Evolutionary conservation across 2,329 filamentous ascomycete genomes (phyloP).

Genomic region (Plectosphaerella sp.): DNA sequence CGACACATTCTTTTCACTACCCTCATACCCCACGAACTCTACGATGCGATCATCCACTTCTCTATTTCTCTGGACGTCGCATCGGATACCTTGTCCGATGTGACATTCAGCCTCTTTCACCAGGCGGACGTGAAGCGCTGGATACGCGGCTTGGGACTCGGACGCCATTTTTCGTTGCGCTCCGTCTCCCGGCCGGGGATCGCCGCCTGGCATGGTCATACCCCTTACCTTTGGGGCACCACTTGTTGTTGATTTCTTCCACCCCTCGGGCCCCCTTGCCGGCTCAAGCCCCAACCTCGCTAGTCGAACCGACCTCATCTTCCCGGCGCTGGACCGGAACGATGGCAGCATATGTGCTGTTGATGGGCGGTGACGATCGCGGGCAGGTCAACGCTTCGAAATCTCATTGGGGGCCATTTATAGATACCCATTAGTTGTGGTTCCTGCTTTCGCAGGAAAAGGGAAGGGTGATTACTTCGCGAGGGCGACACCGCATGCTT

Average conservation of each 20-base stretch:
- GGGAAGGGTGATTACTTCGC: too few relatives aligned
- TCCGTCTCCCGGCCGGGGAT: neutral
- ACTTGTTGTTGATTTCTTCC: too few relatives aligned
- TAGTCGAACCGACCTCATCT: too few relatives aligned
- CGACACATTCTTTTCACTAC: neutral
- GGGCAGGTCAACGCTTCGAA: too few relatives aligned
- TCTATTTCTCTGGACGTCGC: conserved; percentile 1
- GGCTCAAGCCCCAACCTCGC: too few relatives aligned
- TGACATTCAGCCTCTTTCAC: conserved; percentile 1
- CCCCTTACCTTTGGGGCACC: neutral
- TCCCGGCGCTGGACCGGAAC: too few relatives aligned
- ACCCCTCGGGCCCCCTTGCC: too few relatives aligned
- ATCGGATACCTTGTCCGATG: neutral
- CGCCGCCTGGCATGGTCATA: neutral
- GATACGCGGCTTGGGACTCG: neutral
- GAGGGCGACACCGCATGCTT: too few relatives aligned
- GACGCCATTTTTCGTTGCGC: neutral
- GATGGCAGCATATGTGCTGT: too few relatives aligned
- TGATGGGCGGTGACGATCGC: too few relatives aligned
- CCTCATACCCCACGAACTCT: conserved; percentile 3
- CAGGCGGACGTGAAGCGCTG: neutral
- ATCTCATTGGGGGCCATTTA: neutral
- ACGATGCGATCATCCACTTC: conserved; percentile 9
- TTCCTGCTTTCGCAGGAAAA: neutral
- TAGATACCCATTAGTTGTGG: neutral